Conservation (phyloP, 192 early-diverging fungal species). For the Rhizoclosmatium globosum region DNA sequence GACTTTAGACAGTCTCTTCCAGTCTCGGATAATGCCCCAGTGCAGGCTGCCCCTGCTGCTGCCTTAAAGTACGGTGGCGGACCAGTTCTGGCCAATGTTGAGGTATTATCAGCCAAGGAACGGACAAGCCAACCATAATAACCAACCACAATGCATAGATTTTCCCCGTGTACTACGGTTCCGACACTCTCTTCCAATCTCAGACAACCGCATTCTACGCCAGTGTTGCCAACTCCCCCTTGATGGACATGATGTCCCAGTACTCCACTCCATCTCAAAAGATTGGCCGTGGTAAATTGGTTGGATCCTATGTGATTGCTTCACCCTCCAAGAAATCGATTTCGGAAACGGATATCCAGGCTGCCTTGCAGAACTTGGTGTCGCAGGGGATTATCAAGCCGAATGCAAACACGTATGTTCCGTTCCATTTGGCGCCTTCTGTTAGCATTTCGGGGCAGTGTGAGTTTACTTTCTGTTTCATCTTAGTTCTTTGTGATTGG, state of each 20-base stretch:
- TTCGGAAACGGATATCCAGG: neutral
- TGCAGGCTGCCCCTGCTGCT: neutral
- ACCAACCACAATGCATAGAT: neutral
- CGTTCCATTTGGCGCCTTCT: neutral
- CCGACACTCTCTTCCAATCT: neutral
- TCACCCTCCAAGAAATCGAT: neutral
- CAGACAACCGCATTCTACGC: constrained; percentile 7
- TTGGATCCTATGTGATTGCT: constrained; percentile 13
- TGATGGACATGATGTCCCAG: constrained; percentile 23
- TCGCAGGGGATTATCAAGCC: neutral
- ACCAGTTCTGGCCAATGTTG: neutral
- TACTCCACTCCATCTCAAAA: constrained; percentile 29
- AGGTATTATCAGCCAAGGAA: neutral
- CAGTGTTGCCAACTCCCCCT: constrained; percentile 21
- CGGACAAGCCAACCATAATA: too few relatives aligned
- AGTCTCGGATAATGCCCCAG: too few relatives aligned
- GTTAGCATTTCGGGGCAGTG: neutral
- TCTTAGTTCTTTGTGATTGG: neutral
- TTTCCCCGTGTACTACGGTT: neutral
- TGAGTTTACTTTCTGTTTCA: neutral
- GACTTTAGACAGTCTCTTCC: too few relatives aligned
- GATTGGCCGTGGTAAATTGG: constrained; percentile 30
- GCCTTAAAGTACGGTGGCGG: neutral
- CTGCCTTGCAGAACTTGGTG: neutral
- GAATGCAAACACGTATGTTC: constrained; percentile 12